phyloP scores from a whole-genome alignment of 2,329 filamentous ascomycete genomes.

The Xylariaceae sp. region DNA sequence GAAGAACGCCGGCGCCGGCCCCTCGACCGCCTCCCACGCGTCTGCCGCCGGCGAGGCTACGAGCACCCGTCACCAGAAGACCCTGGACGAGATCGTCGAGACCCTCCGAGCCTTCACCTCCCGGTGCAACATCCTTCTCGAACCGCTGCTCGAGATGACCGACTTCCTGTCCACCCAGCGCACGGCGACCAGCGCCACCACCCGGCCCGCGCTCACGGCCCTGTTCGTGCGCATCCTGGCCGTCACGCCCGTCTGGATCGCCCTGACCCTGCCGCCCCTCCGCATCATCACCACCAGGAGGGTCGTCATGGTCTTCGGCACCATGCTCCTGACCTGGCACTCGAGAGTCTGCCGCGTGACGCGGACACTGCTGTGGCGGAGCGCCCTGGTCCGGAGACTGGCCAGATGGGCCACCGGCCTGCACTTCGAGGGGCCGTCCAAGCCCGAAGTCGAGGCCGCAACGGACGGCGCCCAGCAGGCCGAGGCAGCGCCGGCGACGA shows the following conservation, averaged over 20 bases:
- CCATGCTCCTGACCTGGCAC: conserved; percentile 84
- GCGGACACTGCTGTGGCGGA: conserved; percentile 85
- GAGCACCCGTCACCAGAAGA: conserved; percentile 78
- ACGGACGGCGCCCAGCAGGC: conserved; percentile 11
- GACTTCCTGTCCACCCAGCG: conserved; percentile 89
- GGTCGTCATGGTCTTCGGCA: conserved; percentile 78
- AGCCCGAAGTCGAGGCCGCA: conserved; percentile 17
- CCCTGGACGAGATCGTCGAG: conserved; percentile 93
- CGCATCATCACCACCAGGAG: conserved; percentile 81
- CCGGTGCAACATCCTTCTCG: conserved; percentile 83
- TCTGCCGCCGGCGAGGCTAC: conserved; percentile 49
- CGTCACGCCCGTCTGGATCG: conserved; percentile 81
- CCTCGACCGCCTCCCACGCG: conserved; percentile 28
- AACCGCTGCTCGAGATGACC: conserved; percentile 80
- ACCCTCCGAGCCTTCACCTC: conserved; percentile 85
- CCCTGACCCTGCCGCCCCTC: conserved; percentile 73
- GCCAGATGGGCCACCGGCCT: conserved; percentile 74
- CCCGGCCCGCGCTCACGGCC: conserved; percentile 78
- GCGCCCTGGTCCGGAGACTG: conserved; percentile 61
- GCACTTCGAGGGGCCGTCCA: conserved; percentile 51
- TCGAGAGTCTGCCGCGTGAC: conserved; percentile 78
- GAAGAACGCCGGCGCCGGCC: conserved; percentile 25
- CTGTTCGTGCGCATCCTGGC: conserved; percentile 84
- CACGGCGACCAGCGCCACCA: conserved; percentile 86
- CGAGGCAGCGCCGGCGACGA: conserved; percentile 8